Conservation (phyloP, 164 flowering plant species). For the Tetrastigma voinierianum region DNA sequence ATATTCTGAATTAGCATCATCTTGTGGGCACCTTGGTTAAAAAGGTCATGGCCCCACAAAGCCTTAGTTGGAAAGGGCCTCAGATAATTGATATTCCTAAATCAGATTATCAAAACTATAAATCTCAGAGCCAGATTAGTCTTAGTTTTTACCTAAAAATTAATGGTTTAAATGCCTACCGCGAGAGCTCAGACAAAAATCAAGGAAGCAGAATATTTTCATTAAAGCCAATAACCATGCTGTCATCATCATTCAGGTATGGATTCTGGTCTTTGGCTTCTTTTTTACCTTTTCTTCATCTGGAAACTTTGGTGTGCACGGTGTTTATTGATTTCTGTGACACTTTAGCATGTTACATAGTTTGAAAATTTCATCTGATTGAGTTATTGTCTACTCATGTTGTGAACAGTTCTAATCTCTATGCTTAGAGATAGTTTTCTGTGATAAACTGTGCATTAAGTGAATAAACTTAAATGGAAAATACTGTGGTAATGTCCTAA, state of each 20-base stretch:
- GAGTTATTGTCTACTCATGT: not conserved
- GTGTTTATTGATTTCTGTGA: not conserved
- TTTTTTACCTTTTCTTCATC: not conserved
- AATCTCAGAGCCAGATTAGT: slow-evolving; percentile 33
- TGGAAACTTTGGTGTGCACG: not conserved
- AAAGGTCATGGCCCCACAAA: slow-evolving; percentile 26
- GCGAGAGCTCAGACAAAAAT: slow-evolving; percentile 31
- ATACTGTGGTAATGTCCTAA: too few relatives aligned
- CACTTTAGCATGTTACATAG: not conserved
- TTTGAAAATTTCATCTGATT: not conserved
- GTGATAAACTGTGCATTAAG: not conserved
- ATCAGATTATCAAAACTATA: slow-evolving; percentile 31
- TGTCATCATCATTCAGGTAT: slow-evolving; percentile 56
- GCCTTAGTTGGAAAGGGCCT: slow-evolving; percentile 31
- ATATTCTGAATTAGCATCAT: slow-evolving; percentile 27
- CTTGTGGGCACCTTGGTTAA: slow-evolving; percentile 14
- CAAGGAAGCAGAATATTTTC: slow-evolving; percentile 34
- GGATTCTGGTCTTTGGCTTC: slow-evolving; percentile 8
- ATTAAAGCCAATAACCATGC: slow-evolving; percentile 38
- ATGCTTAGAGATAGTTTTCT: not conserved
- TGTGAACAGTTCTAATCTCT: not conserved
- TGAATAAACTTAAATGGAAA: not conserved
- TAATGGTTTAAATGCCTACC: slow-evolving; percentile 49
- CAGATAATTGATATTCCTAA: slow-evolving; percentile 26
- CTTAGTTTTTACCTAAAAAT: slow-evolving; percentile 47